Evolutionary conservation across 2,329 filamentous ascomycete species (phyloP), one percentile per base, ranked within the genome.

Genomic region (Penicillium sclerotigenum): DNA sequence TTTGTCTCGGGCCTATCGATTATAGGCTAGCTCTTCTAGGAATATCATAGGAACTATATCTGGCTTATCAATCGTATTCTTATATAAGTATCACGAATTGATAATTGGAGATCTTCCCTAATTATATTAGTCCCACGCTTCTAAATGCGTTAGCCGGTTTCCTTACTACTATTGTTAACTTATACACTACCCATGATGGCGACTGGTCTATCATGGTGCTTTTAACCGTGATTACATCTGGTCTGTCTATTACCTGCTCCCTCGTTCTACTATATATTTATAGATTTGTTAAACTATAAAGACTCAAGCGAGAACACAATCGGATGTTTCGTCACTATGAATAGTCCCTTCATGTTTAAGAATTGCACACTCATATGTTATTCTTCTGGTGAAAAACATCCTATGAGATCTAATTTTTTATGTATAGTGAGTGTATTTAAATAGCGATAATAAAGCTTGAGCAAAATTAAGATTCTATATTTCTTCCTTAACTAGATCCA

Each of bases 61-160:
- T 84, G 80, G 81, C 71, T 83, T 22, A 71, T 81, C 9, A 80
- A 82, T 63, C 73, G 76, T 52, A 69, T 83, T 11, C 81, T 83
- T 59, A 55, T 81, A 55, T 75, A 62, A 33, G 68, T 65, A 14
- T 18, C 24, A 4, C 5, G 4, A 0, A 45, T 45, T 18, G 7
- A 45, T 45, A 1, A 45, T 45, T 20, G 0, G 16, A 45, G n/a
- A 20, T 13, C 41, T 31, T 31, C 0, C 45, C 65, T 51, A 56
- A 47, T 54, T 18, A 37, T 37, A 20, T 18, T 52, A 71, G 67
- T 36, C 68, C 66, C 22, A 69, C 73, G 0, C 61, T 75, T 11
- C 68, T 81, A 43, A 81, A 81, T 65, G 77, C 77, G 10, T 60
- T 79, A 16, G 80, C 79, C 4, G 81, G 81, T 0, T 59, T 83